Conservation (phyloP, 1,284 basidiomycete genomes). For the Cutaneotrichosporon cutaneum region DNA sequence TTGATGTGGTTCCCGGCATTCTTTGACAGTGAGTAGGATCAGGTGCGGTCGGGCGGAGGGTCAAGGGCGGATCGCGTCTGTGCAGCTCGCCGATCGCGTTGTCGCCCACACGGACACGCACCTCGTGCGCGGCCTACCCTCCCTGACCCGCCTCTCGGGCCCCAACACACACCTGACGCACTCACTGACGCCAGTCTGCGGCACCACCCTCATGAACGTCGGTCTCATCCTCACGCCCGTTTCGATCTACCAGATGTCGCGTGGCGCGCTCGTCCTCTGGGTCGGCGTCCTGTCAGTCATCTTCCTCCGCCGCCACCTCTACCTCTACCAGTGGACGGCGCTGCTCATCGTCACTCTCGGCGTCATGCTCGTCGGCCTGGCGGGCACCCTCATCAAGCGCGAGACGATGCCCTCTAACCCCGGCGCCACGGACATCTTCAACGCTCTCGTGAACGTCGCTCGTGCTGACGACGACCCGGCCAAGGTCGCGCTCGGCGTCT, state of each 20-base stretch:
- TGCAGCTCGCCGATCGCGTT: neutral
- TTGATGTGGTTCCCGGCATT: slow-evolving; percentile 53
- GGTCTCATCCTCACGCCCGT: slow-evolving; percentile 94
- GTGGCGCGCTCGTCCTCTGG: slow-evolving; percentile 94
- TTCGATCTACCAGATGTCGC: slow-evolving; percentile 97
- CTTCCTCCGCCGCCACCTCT: slow-evolving; percentile 70
- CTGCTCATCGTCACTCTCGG: slow-evolving; percentile 87
- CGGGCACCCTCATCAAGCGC: slow-evolving; percentile 73
- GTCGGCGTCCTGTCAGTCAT: slow-evolving; percentile 90
- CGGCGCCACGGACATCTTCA: slow-evolving; percentile 3
- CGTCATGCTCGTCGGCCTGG: slow-evolving; percentile 85
- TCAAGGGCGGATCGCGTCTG: no score
- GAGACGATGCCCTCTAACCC: slow-evolving; percentile 7
- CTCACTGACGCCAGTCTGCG: slow-evolving; percentile 35
- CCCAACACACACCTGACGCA: no score
- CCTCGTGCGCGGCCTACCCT: neutral
- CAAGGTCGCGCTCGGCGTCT: slow-evolving; percentile 62
- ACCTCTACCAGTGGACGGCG: slow-evolving; percentile 69
- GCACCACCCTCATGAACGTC: slow-evolving; percentile 81
- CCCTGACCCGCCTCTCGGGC: neutral
- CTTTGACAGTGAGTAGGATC: slow-evolving; percentile 49
- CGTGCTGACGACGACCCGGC: slow-evolving; percentile 46
- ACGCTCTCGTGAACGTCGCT: slow-evolving; percentile 6
- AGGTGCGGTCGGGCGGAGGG: neutral
- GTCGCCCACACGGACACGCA: neutral